These are phyloP conservation scores for Chamaecyparis obtusa DNA, from an alignment of 75 land plant species.

Conservation along the genomic window DNA sequence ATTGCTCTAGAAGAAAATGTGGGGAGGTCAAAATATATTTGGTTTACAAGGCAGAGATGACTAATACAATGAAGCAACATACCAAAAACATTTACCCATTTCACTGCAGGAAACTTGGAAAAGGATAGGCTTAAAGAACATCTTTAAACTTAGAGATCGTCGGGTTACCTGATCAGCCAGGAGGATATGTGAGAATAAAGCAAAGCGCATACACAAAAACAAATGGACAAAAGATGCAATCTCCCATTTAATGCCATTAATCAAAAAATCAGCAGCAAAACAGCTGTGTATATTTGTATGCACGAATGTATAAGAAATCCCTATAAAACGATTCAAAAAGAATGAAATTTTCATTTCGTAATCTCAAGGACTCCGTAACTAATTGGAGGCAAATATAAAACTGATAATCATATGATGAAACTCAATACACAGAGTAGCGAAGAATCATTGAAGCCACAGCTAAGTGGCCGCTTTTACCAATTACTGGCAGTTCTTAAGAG, in stretches of 20 bases:
- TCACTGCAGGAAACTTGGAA: not conserved
- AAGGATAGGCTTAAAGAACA: not conserved
- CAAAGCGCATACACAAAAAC: not conserved
- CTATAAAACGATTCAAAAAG: not conserved
- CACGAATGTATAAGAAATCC: not conserved
- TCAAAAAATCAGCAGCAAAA: not conserved
- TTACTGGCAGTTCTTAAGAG: not conserved
- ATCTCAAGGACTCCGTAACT: not conserved
- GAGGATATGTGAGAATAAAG: not conserved
- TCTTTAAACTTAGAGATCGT: not conserved
- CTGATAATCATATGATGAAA: not conserved
- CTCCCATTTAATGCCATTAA: not conserved
- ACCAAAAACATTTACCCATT: not conserved
- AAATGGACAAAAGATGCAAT: not conserved
- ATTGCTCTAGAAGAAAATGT: not conserved
- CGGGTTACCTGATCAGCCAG: not conserved
- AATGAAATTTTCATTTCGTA: not conserved
- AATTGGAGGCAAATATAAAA: not conserved
- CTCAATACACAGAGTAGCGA: not conserved
- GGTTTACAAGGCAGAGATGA: not conserved
- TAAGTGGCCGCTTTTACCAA: not conserved
- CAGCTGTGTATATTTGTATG: not conserved
- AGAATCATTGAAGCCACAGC: not conserved
- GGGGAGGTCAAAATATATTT: not conserved
- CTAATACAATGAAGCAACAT: not conserved